Evolutionary conservation across 257 asterid genomes (phyloP), one percentile per base, ranked within the genome.

Genomic region (Gentiana macrophylla): DNA sequence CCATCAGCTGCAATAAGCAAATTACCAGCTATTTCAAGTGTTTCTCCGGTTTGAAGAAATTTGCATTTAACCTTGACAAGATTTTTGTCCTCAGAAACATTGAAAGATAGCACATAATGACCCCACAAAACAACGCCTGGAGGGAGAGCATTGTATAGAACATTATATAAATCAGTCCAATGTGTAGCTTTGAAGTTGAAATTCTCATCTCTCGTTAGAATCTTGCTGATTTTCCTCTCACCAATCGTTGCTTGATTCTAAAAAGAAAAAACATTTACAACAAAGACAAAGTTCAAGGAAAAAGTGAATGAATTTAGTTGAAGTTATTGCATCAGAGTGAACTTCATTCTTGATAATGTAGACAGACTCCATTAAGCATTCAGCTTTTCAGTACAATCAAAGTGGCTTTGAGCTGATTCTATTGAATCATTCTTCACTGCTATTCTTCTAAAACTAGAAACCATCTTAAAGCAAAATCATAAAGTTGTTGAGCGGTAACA

Each of bases 1-100:
- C 96, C 96, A 70, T 87, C 93, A 24, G 94, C 96, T 49, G 93
- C 96, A 67, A 87, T 66, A 35, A 84, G 90, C 68, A 87, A 65
- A 75, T 87, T 79, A 24, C 86, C 69, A 33, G 54, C 68, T 34
- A 79, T 54, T 32, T 80, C 80, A 6, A 73, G 46, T 12, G 75
- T 66, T 65, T 70, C 69, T 58, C 78, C 76, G 37, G 79, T 76
- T 67, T 75, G 73, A 62, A 82, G 70, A 36, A 65, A 70, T 73
- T 78, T 62, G 1, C 77, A 69, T 57, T 49, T 59, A 53, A 78
- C 79, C 32, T 59, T 43, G 10, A 80, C 87, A 36, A 57, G 36
- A 52, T 66, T 60, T 77, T 72, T 75, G 45, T 74, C 86, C 50
- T 63, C 73, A 1, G 79, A 70, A 11, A 73, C 52, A 62, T 61